Evolutionary conservation across 139 green algal species (phyloP), one percentile per base, ranked within the genome.

Genomic region (Nannochloris sp.): DNA sequence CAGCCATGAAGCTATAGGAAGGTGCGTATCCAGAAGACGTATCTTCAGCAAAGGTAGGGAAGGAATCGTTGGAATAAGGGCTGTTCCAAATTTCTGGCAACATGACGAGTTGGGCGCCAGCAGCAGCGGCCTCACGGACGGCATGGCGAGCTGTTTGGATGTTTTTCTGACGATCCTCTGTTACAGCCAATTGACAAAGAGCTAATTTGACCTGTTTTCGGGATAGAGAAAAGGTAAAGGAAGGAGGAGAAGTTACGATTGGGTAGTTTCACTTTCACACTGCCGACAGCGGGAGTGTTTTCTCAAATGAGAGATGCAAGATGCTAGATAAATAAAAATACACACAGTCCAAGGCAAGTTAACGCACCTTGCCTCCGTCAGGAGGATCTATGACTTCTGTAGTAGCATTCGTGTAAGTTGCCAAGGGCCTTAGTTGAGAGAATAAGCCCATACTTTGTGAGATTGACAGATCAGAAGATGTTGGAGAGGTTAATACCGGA

Each of bases 31-130:
- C 79, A 4, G 54, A 73, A 6, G 90, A 86, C 13, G 97, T 84
- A 58, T 95, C 87, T 74, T 98, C 92, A 0, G 92, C 91, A 70
- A 95, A 96, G 12, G 54, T 75, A 14, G 91, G 90, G 67, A 98
- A 98, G 45, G 60, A 85, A 67, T 95, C 90, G 54, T 98, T 98
- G 46, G 78, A 89, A 78, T 98, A 98, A 19, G 93, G 93, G 73
- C 91, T 97, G 78, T 98, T 97, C 86, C 84, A 97, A 83, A 97
- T 97, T 68, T 97, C 81, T 10, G 91, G 91, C 14, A 97, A 78
- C 10, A 97, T 81, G 35, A 97, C 85, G 13, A 95, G 56, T 36
- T 81, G 37, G 2, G 88, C 85, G 9, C 84, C 87, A 37, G 72
- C 54, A 19, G 48, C 19, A 0, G 84, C 84, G 6, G 88, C 88